These are phyloP conservation scores for Betula pendula DNA, from an alignment of 306 rosid genomes.

Conservation along the genomic window DNA sequence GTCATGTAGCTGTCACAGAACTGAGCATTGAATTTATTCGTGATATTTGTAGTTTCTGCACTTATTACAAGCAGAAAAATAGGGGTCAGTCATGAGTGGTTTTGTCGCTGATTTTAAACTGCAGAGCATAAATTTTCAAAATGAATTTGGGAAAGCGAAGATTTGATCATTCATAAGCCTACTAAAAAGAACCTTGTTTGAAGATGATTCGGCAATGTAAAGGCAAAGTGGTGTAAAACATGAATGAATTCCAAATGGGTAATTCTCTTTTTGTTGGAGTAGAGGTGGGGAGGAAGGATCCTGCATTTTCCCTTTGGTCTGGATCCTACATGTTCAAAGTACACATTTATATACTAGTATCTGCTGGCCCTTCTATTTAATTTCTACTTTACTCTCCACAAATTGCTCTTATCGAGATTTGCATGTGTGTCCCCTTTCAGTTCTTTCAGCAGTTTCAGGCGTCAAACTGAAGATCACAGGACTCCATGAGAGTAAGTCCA, in stretches of 20 bases:
- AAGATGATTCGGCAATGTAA: background rate
- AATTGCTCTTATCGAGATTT: slow-evolving; percentile 15
- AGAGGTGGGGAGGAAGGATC: background rate
- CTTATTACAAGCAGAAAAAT: background rate
- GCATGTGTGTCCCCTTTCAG: slow-evolving; percentile 53
- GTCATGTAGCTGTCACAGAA: background rate
- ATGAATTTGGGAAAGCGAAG: background rate
- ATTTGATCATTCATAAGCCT: background rate
- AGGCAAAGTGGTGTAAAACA: background rate
- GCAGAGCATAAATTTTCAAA: background rate
- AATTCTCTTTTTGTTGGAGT: background rate
- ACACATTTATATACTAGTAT: background rate
- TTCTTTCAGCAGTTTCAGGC: slow-evolving; percentile 90
- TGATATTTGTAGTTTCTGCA: background rate
- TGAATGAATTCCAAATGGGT: background rate
- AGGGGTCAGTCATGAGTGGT: background rate
- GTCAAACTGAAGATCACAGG: slow-evolving; percentile 61
- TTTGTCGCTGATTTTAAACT: background rate
- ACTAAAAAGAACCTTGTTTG: background rate
- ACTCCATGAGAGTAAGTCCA: slow-evolving; percentile 74
- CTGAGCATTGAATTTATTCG: background rate
- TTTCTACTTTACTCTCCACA: background rate
- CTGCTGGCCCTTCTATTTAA: background rate
- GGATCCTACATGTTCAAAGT: background rate
- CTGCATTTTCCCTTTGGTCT: background rate